Conservation (phyloP, 305 asterid species). For the Petunia hybrid region DNA sequence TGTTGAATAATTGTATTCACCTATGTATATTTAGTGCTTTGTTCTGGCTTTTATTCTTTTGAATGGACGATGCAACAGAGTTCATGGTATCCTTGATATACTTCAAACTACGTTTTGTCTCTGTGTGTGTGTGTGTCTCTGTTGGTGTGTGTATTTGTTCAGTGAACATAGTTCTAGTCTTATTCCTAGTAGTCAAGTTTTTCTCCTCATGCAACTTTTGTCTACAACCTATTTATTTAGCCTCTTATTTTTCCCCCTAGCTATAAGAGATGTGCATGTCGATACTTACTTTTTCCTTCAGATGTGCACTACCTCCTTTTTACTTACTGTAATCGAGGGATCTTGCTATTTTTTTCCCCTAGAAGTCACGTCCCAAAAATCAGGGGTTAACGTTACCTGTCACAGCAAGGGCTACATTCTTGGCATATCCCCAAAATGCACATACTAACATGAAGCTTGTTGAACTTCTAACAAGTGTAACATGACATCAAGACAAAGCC, state of each 20-base stretch:
- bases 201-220: conserved; percentile 14
- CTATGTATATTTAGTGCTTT: conserved; percentile 6
- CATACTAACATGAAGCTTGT: too few species aligned
- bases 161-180: conserved; percentile 5
- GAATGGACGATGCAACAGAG: conserved; percentile 5
- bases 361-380: not conserved
- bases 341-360: not conserved
- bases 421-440: too few species aligned
- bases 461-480: too few species aligned
- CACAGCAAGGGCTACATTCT: too few species aligned
- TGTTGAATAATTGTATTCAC: conserved; percentile 13
- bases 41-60: conserved; percentile 4
- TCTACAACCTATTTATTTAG: conserved; percentile 14
- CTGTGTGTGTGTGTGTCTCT: not conserved
- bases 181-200: not conserved
- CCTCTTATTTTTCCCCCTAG: conserved; percentile 3
- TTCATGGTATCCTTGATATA: not conserved
- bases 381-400: too few species aligned
- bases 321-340: not conserved
- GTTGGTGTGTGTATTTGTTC: not conserved
- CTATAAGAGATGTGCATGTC: not conserved
- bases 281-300: conserved; percentile 8
- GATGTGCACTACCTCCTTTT: not conserved
- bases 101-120: not conserved
- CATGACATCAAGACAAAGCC: too few species aligned